A percentile compares a stretch with the other conserved stretches of the same genome.
Evolutionary conservation across 2,329 filamentous ascomycete species (phyloP).

Genomic region (Orbilia ellipsospora): DNA sequence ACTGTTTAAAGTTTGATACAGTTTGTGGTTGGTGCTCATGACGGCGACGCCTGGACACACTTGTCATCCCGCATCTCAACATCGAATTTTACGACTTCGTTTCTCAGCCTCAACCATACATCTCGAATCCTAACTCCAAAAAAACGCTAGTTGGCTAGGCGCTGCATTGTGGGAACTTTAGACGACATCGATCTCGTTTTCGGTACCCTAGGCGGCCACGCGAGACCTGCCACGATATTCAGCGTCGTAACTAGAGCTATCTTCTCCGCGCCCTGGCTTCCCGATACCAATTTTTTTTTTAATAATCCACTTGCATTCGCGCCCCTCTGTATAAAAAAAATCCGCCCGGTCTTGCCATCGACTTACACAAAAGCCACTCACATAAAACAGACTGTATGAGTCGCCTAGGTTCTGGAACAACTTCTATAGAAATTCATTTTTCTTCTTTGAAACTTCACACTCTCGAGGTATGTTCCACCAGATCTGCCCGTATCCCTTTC

Average conservation of each 20-base stretch:
- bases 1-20: no score
- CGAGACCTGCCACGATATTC: constrained; percentile 54
- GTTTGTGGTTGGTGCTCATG: constrained; percentile 11
- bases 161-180: constrained; percentile 39
- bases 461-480: constrained; percentile 53
- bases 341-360: constrained; percentile 36
- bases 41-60: neutral
- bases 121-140: constrained; percentile 15
- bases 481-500: constrained; percentile 49
- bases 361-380: constrained; percentile 53
- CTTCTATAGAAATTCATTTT: constrained; percentile 16
- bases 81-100: constrained; percentile 6
- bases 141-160: neutral
- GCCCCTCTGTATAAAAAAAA: constrained; percentile 40
- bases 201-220: constrained; percentile 45
- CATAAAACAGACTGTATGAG: constrained; percentile 43
- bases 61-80: constrained; percentile 44
- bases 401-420: constrained; percentile 47
- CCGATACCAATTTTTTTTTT: constrained; percentile 22
- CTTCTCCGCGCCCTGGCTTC: constrained; percentile 48
- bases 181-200: constrained; percentile 37
- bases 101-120: constrained; percentile 11
- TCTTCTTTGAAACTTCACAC: constrained; percentile 14
- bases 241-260: constrained; percentile 38
- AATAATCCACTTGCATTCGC: constrained; percentile 22